A percentile compares a stretch with the other conserved stretches of the same genome.
Conservation (phyloP, 83 land plant genomes). For the Picea abies region DNA sequence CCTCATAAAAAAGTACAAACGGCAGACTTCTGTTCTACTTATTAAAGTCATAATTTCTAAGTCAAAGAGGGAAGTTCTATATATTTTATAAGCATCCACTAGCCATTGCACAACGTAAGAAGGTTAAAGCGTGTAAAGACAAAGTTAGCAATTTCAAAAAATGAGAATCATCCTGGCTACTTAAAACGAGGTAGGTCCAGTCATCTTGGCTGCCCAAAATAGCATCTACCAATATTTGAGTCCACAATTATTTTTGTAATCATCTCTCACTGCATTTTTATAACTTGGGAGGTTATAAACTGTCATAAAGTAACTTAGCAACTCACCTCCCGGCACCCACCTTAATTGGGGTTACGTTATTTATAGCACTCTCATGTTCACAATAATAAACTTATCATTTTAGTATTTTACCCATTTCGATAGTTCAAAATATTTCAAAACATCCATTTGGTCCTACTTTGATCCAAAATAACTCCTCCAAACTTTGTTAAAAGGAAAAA, state of each 20-base stretch:
- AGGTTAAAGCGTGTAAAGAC: no score
- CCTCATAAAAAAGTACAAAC: background rate
- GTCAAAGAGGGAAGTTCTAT: background rate
- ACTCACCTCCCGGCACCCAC: background rate
- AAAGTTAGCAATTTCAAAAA: background rate
- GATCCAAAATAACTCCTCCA: no score
- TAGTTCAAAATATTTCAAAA: no score
- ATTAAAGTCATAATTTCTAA: background rate
- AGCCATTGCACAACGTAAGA: background rate
- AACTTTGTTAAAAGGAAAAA: no score
- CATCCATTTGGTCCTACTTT: no score
- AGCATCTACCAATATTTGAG: background rate
- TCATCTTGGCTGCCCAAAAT: constrained; percentile 2
- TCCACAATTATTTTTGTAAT: background rate
- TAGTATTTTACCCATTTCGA: no score
- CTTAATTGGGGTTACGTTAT: no score
- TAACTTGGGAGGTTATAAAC: background rate
- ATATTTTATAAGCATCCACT: background rate
- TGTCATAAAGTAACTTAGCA: background rate
- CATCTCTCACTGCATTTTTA: background rate
- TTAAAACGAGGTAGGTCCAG: background rate
- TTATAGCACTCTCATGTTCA: no score
- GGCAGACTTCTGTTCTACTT: background rate
- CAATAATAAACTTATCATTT: no score
- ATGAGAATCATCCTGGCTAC: background rate